A percentile compares a stretch with the other conserved stretches of the same genome.
Conservation (phyloP, 495 filamentous ascomycete genomes). For the Podospora anserina region DNA sequence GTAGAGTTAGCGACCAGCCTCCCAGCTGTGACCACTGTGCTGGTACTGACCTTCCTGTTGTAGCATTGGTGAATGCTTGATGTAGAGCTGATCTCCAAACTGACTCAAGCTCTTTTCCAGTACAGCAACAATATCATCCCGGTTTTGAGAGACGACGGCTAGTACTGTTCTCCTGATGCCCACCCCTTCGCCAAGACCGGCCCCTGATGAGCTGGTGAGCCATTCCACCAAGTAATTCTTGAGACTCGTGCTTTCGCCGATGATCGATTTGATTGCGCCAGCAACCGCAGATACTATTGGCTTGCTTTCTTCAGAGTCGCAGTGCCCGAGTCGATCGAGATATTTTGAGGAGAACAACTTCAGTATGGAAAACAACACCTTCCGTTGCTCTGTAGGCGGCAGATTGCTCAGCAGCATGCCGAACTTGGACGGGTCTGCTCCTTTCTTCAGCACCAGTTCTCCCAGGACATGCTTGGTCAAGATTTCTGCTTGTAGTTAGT, state of each 20-base stretch:
- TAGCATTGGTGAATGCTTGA: constrained; percentile 74
- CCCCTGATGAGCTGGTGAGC: constrained; percentile 62
- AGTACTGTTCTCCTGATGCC: constrained; percentile 65
- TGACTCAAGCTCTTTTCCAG: constrained; percentile 64
- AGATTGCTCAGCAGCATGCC: constrained; percentile 47
- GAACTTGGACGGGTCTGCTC: constrained; percentile 33
- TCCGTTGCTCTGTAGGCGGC: constrained; percentile 55
- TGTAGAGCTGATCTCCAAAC: constrained; percentile 83
- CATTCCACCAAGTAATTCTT: constrained; percentile 62
- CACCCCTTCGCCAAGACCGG: constrained; percentile 60
- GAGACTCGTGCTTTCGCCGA: constrained; percentile 35
- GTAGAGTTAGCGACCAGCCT: constrained; percentile 30
- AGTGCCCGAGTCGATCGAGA: constrained; percentile 38
- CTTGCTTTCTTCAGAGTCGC: constrained; percentile 32
- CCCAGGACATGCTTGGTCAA: constrained; percentile 51
- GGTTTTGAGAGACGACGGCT: constrained; percentile 53
- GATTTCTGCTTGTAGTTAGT: constrained; percentile 46
- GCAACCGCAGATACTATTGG: constrained; percentile 48
- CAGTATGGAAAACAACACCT: constrained; percentile 55
- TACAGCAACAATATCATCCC: constrained; percentile 52
- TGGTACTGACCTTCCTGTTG: constrained; percentile 74
- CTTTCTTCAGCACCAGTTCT: constrained; percentile 44
- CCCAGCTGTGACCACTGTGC: background rate
- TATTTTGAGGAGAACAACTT: constrained; percentile 57
- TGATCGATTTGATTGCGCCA: constrained; percentile 40